phyloP scores from a whole-genome alignment of 768 basidiomycete genomes.

The Kwoniella bestiolae region DNA sequence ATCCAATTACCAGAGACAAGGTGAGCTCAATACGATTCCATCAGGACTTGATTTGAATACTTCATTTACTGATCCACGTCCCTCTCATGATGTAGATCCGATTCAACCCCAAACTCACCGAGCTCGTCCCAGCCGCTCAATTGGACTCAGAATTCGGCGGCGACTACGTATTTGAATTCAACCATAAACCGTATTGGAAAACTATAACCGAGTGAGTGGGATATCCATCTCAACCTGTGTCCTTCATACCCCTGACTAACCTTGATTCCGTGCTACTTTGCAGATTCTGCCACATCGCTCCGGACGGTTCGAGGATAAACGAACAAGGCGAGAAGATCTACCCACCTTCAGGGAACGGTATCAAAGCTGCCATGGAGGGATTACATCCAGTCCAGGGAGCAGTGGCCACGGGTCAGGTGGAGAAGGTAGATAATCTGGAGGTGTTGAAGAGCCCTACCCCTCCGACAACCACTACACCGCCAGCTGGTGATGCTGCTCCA shows the following conservation, averaged over 20 bases:
- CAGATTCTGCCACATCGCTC: slow-evolving; percentile 50
- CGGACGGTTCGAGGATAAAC: slow-evolving; percentile 52
- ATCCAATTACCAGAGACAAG: slow-evolving; percentile 87
- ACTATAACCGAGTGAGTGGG: slow-evolving; percentile 69
- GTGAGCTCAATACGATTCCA: slow-evolving; percentile 61
- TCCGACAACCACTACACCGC: not conserved
- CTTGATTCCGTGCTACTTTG: too few species aligned
- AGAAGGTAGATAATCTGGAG: not conserved
- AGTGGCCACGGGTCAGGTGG: slow-evolving; percentile 35
- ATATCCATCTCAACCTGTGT: not conserved
- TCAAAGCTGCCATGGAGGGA: slow-evolving; percentile 50
- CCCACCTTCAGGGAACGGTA: slow-evolving; percentile 54
- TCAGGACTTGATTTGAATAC: too few species aligned
- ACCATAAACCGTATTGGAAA: slow-evolving; percentile 76
- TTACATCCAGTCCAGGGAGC: slow-evolving; percentile 36
- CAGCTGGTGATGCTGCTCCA: not conserved
- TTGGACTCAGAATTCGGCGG: slow-evolving; percentile 85
- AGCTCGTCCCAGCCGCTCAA: slow-evolving; percentile 74
- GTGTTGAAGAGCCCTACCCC: not conserved
- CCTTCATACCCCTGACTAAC: not conserved
- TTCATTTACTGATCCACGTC: too few species aligned
- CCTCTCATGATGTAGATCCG: slow-evolving; percentile 82
- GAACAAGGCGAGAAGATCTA: slow-evolving; percentile 44
- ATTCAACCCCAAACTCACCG: slow-evolving; percentile 80
- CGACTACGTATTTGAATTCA: slow-evolving; percentile 72